Base-by-base conservation (phyloP, 2,329 filamentous ascomycete species). In the Botrytis tulipae region DNA sequence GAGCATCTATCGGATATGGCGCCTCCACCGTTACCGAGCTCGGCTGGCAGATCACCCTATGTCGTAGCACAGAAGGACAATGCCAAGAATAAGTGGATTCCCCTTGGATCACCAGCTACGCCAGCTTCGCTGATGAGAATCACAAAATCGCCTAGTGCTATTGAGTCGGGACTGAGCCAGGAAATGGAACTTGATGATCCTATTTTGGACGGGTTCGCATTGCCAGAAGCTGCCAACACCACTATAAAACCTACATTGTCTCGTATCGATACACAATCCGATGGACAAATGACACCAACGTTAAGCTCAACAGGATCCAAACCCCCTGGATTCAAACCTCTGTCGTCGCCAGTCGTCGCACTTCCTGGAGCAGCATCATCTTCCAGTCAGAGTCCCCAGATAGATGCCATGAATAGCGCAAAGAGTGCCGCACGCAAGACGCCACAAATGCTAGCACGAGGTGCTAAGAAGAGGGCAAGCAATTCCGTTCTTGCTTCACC, bases 61-160 rank as follows among this genome's bases (percentile, higher is more conserved):
- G 88, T 94, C 32, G 83, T 85, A 70, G 86, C 90, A 9, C 88
- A 91, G 78, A 85, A 82, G 65, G 80, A 76, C 75, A 74, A 79
- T 76, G 51, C 76, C 83, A 35, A 85, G 84, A 70, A 84, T 18
- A 76, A 78, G 70, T 40, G 29, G 25, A 48, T 78, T 25, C 72
- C 77, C 37, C 73, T 79, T 37, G 77, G 78, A 35, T 89, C 90
- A 70, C 93, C 93, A 18, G 94, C 93, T 1, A 97, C 94, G 0
- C 94, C 94, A 0, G 93, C 95, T 14, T 97, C 94, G 10, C 83
- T 97, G 74, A 97, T 98, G 92, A 92, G 90, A 78, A 86, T 95
- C 61, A 87, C 86, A 20, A 76, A 80, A 68, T 79, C 80, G 48
- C 79, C 78, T 3, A 76, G 74, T 51, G 80, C 16, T 76, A 82